Percentiles rank a stretch among this genome's conserved stretches.
These are phyloP conservation scores for Fusarium mangiferae DNA, from an alignment of 2,329 filamentous ascomycete genomes.

Conservation along the genomic window DNA sequence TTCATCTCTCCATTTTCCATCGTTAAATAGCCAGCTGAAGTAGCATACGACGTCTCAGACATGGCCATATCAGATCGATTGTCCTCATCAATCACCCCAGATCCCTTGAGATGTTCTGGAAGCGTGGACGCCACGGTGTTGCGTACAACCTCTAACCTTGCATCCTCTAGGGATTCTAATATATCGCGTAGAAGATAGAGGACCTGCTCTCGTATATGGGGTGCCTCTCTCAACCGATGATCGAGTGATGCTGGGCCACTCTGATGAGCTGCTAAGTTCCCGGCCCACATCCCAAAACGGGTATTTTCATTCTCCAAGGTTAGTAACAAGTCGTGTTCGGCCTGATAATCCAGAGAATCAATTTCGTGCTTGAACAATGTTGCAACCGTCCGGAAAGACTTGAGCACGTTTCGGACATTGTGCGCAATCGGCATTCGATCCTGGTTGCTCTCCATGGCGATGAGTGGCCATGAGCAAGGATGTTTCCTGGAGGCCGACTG, in stretches of 20 bases:
- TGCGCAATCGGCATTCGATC: neutral
- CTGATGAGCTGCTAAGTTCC: constrained; percentile 30
- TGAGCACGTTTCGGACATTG: neutral
- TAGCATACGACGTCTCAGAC: constrained; percentile 47
- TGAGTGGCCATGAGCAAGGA: accelerated
- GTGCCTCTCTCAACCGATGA: constrained; percentile 32
- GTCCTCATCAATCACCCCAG: constrained; percentile 28
- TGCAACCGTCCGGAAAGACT: neutral
- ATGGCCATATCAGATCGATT: constrained; percentile 33
- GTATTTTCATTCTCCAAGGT: neutral
- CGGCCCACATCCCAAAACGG: constrained; percentile 39
- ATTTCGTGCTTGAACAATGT: accelerated
- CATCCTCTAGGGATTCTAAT: constrained; percentile 7
- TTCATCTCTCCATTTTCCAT: neutral
- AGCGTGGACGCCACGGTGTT: constrained; percentile 42
- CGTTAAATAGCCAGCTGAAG: constrained; percentile 27
- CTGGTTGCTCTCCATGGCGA: neutral
- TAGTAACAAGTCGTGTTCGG: accelerated
- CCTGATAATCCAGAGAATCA: accelerated
- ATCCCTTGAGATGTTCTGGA: constrained; percentile 21
- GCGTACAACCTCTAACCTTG: neutral
- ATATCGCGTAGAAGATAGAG: constrained; percentile 38
- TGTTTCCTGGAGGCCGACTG: accelerated
- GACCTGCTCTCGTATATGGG: constrained; percentile 33
- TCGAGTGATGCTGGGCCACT: constrained; percentile 26